These are phyloP conservation scores for Cronartium ribicola DNA, from an alignment of 1,284 basidiomycete genomes.

Conservation along the genomic window DNA sequence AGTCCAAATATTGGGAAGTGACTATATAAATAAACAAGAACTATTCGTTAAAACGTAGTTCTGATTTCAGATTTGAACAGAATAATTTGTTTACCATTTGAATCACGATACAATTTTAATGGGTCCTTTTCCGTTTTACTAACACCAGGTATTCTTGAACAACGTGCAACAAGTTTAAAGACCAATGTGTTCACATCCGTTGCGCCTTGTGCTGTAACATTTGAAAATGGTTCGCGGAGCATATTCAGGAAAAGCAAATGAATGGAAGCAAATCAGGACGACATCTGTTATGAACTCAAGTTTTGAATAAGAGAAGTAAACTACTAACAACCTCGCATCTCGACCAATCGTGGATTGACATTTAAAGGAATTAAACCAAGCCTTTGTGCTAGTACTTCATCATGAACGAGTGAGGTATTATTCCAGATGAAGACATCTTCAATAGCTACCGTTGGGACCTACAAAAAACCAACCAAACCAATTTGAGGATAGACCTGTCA, in stretches of 20 bases:
- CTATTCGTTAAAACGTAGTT: neutral
- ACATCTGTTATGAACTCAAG: neutral
- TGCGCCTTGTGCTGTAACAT: slow-evolving; percentile 58
- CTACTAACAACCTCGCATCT: slow-evolving; percentile 52
- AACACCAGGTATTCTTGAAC: slow-evolving; percentile 60
- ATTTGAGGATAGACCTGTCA: neutral
- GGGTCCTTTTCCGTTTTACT: slow-evolving; percentile 63
- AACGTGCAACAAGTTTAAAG: slow-evolving; percentile 71
- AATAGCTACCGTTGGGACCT: slow-evolving; percentile 89
- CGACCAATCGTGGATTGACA: slow-evolving; percentile 67
- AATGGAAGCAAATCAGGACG: neutral
- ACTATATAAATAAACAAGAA: slow-evolving; percentile 54
- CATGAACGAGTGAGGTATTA: slow-evolving; percentile 90
- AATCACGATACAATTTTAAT: slow-evolving; percentile 64
- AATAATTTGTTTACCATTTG: slow-evolving; percentile 54
- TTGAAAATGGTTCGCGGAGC: neutral
- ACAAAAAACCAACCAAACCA: slow-evolving; percentile 33
- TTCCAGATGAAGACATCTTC: slow-evolving; percentile 92
- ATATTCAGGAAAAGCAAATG: neutral
- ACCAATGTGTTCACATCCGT: slow-evolving; percentile 91
- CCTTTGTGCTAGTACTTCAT: slow-evolving; percentile 87
- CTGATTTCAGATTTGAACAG: neutral
- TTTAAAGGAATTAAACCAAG: slow-evolving; percentile 84
- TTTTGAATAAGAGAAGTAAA: neutral
- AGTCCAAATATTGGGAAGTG: slow-evolving; percentile 71